A percentile compares a stretch with the other conserved stretches of the same genome.
Conservation (phyloP, 1,139 yeast species). For the Komagataea norvegica region DNA sequence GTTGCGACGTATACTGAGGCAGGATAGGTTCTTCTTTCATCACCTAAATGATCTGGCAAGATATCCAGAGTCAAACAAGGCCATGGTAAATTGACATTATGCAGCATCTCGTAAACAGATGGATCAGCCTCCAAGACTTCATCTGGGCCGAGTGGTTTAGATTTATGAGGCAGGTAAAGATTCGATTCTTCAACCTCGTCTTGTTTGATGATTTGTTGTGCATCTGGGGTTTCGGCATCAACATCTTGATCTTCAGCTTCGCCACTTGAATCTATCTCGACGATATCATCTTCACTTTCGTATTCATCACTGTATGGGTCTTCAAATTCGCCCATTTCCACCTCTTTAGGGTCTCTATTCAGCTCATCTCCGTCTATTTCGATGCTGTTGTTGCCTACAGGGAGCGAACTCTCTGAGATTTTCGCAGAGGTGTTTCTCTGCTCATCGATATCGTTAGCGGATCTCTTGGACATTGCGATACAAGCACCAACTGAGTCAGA, state of each 20-base stretch:
- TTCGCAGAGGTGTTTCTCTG: slow-evolving; percentile 37
- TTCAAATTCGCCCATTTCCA: slow-evolving; percentile 85
- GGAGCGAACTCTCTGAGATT: slow-evolving; percentile 32
- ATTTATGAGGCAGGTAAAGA: slow-evolving; percentile 79
- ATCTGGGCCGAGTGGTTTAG: slow-evolving; percentile 89
- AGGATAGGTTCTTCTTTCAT: slow-evolving; percentile 86
- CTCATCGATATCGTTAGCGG: slow-evolving; percentile 39
- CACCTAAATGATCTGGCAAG: slow-evolving; percentile 80
- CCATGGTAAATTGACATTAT: slow-evolving; percentile 92
- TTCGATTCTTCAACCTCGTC: slow-evolving; percentile 35
- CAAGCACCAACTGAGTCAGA: not conserved
- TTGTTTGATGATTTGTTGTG: slow-evolving; percentile 31
- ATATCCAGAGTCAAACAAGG: slow-evolving; percentile 91
- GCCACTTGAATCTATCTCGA: slow-evolving; percentile 67
- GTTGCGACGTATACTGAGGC: slow-evolving; percentile 82
- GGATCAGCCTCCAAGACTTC: slow-evolving; percentile 97
- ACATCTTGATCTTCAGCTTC: slow-evolving; percentile 53
- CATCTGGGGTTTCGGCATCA: slow-evolving; percentile 42
- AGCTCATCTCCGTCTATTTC: slow-evolving; percentile 21
- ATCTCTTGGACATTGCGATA: slow-evolving; percentile 59
- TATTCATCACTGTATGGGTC: slow-evolving; percentile 94
- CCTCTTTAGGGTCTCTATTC: slow-evolving; percentile 32
- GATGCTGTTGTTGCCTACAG: slow-evolving; percentile 13
- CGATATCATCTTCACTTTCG: slow-evolving; percentile 88
- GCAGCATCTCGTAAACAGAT: slow-evolving; percentile 92